Evolutionary conservation across 208 protist genomes (phyloP).

Genomic region (Crithidia bombi): DNA sequence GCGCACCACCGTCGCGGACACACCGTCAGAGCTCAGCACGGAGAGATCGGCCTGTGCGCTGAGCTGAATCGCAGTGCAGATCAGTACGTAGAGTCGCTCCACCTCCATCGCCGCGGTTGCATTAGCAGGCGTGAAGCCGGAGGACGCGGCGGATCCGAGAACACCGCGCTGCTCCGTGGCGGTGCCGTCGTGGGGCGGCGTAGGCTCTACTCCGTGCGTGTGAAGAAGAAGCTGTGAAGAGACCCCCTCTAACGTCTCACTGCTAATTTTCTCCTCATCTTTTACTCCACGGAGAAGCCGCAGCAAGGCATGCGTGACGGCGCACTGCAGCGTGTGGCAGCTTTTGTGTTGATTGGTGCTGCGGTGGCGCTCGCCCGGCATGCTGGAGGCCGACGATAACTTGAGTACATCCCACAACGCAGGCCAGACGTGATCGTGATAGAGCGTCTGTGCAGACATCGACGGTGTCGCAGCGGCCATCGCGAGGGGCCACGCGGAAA

Average conservation of each 20-base stretch:
- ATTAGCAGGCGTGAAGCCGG: neutral
- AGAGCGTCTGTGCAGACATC: slow-evolving; percentile 21
- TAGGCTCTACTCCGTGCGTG: neutral
- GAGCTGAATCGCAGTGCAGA: slow-evolving; percentile 29
- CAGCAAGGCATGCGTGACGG: slow-evolving; percentile 23
- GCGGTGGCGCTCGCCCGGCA: neutral
- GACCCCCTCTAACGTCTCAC: slow-evolving; percentile 10
- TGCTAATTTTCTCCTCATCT: neutral
- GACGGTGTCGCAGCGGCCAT: slow-evolving; percentile 1
- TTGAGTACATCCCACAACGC: slow-evolving; percentile 30
- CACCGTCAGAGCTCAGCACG: neutral
- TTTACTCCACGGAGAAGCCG: slow-evolving; percentile 7
- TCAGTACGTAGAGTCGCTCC: slow-evolving; percentile 33
- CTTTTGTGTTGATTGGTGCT: slow-evolving; percentile 2
- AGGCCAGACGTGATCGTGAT: slow-evolving; percentile 24
- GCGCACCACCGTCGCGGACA: neutral
- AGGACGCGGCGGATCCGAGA: neutral
- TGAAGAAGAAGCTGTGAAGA: slow-evolving; percentile 26
- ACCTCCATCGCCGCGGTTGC: slow-evolving; percentile 24
- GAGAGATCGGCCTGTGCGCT: slow-evolving; percentile 1
- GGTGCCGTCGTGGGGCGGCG: neutral
- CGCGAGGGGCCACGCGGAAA: neutral
- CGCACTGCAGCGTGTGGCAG: slow-evolving; percentile 16
- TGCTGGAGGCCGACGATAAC: neutral
- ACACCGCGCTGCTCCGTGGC: slow-evolving; percentile 14